Percentiles rank a stretch among this genome's conserved stretches.
These are phyloP conservation scores for Colletotrichum lentis DNA, from an alignment of 2,329 filamentous ascomycete species.

Conservation along the genomic window DNA sequence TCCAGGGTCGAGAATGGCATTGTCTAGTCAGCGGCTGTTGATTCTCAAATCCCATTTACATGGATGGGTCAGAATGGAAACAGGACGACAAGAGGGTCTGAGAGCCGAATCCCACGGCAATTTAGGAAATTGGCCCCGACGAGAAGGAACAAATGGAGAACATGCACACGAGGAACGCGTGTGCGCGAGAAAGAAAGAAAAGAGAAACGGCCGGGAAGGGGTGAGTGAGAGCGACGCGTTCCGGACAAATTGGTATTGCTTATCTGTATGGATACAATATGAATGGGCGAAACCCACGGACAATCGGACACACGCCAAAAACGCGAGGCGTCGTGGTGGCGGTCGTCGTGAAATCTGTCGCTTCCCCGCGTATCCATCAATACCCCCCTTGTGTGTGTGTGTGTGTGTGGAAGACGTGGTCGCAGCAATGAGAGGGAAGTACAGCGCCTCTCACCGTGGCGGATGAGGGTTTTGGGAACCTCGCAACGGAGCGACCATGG, in stretches of 20 bases:
- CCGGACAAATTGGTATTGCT: background rate
- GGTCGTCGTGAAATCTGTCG: background rate
- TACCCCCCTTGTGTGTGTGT: background rate
- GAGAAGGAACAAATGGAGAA: background rate
- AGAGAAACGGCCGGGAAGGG: constrained; percentile 3
- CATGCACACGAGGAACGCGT: background rate
- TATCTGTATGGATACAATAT: too few relatives aligned
- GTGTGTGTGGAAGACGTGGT: background rate
- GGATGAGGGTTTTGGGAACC: background rate
- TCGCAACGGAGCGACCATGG: background rate
- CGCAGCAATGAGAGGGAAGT: background rate
- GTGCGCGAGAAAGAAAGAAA: background rate
- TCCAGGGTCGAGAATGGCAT: constrained; percentile 18
- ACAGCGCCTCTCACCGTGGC: background rate
- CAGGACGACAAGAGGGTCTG: background rate
- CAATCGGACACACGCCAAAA: constrained; percentile 30
- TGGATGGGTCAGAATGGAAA: background rate
- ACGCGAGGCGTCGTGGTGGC: constrained; percentile 6
- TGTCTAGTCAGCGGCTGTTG: background rate
- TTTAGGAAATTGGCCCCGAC: constrained; percentile 11
- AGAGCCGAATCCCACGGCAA: background rate
- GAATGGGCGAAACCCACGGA: background rate
- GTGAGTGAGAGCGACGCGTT: constrained; percentile 6
- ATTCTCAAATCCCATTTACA: too few relatives aligned
- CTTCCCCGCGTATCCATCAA: constrained; percentile 35